Evolutionary conservation across 768 basidiomycete genomes (phyloP), one percentile per base, ranked within the genome.

Genomic region (Podaxis sp.): DNA sequence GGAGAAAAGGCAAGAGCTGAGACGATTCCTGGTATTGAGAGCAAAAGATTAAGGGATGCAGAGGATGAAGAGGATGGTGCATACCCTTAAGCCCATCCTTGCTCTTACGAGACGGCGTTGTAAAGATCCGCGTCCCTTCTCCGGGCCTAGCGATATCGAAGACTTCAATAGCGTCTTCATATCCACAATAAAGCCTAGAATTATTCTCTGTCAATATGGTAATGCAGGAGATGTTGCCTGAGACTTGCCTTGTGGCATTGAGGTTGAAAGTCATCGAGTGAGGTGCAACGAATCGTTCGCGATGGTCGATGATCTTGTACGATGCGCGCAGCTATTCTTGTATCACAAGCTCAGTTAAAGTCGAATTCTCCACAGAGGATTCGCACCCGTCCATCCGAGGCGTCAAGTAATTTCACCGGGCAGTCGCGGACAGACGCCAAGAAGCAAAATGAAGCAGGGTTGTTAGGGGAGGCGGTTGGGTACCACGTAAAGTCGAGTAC

Each of bases 261-360:
- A 80, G 72, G 66, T 92, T 91, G 74, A 97, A 98, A 0, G 89
- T 81, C 63, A 98, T 78, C 66, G 86, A 85, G 59, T 94, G 90
- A 0, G 96, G 95, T 0, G 93, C 94, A 43, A 97, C 79, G 58
- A 93, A 86, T 36, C 95, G 84, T 75, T 98, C 96, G n/a, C 90
- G 80, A 68, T 98, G 96, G 72, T 98, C 95, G 9, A 98, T 83
- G 41, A 98, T 96, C 43, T 81, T 80, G 72, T 98, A 98, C 0
- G 93, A 95, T 0, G 95, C 96, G 17, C 96, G 85, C 19, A 93
- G 82, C 96, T 97, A 69, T 46, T n/a, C 17, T n/a, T 19, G 2
- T n/a, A 33, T 9, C 33, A 46, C 15, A 46, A 46, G 9, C 6
- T 46, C 43, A 46, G n/a, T 2, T 19, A 46, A 46, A 46, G n/a